Evolutionary conservation across 768 basidiomycete species (phyloP).

Genomic region (Lepiota venenata): DNA sequence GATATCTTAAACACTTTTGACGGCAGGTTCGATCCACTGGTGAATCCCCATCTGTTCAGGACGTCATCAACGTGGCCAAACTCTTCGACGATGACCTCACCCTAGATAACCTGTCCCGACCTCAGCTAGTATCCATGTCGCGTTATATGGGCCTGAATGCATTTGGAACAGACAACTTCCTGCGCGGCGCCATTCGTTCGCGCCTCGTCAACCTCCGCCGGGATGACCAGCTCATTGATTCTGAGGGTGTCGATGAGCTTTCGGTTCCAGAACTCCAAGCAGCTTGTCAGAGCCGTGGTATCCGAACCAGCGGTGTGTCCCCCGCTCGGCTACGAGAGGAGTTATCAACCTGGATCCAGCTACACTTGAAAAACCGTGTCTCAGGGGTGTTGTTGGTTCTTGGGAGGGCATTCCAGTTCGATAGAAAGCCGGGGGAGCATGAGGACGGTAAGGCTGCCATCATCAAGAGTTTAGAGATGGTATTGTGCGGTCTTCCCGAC

Average conservation of each 20-base stretch:
- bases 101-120: slow-evolving; percentile 94
- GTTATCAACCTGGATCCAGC: slow-evolving; percentile 85
- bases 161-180: slow-evolving; percentile 98
- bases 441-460: slow-evolving; percentile 83
- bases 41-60: slow-evolving; percentile 83
- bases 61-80: slow-evolving; percentile 93
- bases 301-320: slow-evolving; percentile 83
- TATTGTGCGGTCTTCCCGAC: slow-evolving; percentile 89
- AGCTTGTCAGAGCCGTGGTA: slow-evolving; percentile 92
- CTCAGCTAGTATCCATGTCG: slow-evolving; percentile 97
- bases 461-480: slow-evolving; percentile 81
- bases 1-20: not conserved
- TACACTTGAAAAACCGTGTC: slow-evolving; percentile 88
- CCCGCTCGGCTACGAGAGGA: slow-evolving; percentile 89
- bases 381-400: slow-evolving; percentile 93
- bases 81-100: slow-evolving; percentile 98
- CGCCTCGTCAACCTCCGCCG: slow-evolving; percentile 79
- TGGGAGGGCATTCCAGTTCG: slow-evolving; percentile 94
- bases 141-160: slow-evolving; percentile 98
- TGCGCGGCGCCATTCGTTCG: slow-evolving; percentile 86
- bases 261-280: slow-evolving; percentile 90
- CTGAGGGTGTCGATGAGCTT: slow-evolving; percentile 87
- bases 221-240: slow-evolving; percentile 90
- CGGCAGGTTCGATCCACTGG: slow-evolving; percentile 87
- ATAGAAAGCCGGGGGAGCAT: slow-evolving; percentile 65